A percentile compares a stretch with the other conserved stretches of the same genome.
These are phyloP conservation scores for Xerocomellus chrysenteron DNA, from an alignment of 768 basidiomycete species.

Conservation along the genomic window DNA sequence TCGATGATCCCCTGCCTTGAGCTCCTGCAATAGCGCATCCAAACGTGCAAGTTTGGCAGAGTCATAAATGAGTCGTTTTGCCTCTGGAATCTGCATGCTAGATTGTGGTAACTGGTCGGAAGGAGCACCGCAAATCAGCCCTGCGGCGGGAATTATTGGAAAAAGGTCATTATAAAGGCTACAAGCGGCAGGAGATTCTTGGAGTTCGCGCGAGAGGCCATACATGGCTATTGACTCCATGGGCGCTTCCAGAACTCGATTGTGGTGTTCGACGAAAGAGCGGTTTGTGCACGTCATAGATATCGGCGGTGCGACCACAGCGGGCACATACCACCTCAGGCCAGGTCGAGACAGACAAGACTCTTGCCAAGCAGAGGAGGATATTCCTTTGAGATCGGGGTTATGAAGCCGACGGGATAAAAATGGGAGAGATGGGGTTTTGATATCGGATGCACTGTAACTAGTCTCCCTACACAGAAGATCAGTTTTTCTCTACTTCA, in stretches of 20 bases:
- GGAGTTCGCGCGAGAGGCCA: conserved; percentile 70
- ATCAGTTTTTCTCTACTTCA: conserved; percentile 4
- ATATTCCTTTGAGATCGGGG: conserved; percentile 59
- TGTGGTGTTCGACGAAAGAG: conserved; percentile 73
- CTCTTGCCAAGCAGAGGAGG: conserved; percentile 57
- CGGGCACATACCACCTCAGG: conserved; percentile 84
- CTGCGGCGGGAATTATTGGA: conserved; percentile 62
- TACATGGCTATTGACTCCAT: conserved; percentile 75
- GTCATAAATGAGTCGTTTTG: conserved; percentile 92
- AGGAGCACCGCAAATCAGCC: conserved; percentile 68
- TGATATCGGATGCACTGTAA: conserved; percentile 18
- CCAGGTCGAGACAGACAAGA: conserved; percentile 81
- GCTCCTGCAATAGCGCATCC: conserved; percentile 84
- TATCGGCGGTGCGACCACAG: conserved; percentile 83
- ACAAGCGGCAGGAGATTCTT: conserved; percentile 56
- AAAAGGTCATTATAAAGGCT: conserved; percentile 45
- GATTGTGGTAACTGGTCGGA: conserved; percentile 74
- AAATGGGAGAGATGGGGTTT: conserved; percentile 14
- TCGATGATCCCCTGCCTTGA: conserved; percentile 91
- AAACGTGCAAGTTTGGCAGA: conserved; percentile 94
- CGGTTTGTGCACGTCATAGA: conserved; percentile 70
- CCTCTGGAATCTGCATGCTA: conserved; percentile 90
- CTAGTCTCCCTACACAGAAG: conserved; percentile 20
- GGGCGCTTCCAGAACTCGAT: conserved; percentile 61
- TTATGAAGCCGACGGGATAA: conserved; percentile 37